Evolutionary conservation across 2,329 filamentous ascomycete genomes (phyloP).

Genomic region (Elsinoe necatrix): DNA sequence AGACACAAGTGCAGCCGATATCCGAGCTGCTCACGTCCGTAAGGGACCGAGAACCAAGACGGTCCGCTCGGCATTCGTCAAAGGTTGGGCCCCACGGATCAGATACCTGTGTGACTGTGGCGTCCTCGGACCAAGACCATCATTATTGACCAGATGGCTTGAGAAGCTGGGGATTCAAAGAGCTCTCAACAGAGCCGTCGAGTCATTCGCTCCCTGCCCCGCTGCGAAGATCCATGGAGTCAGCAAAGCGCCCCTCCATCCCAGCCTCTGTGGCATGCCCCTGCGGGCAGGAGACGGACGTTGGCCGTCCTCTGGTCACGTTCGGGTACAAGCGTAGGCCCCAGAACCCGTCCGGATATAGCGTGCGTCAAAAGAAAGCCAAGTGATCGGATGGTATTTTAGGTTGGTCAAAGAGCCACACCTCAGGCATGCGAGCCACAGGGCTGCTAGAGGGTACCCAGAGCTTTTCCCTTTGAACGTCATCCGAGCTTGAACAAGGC

Average conservation of each 20-base stretch:
- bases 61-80: constrained; percentile 1
- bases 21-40: constrained; percentile 2
- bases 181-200: background rate
- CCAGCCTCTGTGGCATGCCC: background rate
- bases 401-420: background rate
- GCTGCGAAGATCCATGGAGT: constrained; percentile 1
- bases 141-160: background rate
- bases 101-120: background rate
- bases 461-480: background rate
- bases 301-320: background rate
- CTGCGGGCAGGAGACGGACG: background rate
- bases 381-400: background rate
- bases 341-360: constrained; percentile 7
- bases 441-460: background rate
- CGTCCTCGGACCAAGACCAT: background rate
- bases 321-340: background rate
- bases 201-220: background rate
- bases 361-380: constrained; percentile 3
- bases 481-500: constrained; percentile 2
- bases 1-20: constrained; percentile 4
- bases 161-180: background rate
- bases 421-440: constrained; percentile 1
- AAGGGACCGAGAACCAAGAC: constrained; percentile 9
- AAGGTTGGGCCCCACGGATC: background rate
- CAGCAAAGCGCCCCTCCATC: background rate